Evolutionary conservation across 148 eudicot genomes (phyloP).

Genomic region (Salicornia ramosissima): DNA sequence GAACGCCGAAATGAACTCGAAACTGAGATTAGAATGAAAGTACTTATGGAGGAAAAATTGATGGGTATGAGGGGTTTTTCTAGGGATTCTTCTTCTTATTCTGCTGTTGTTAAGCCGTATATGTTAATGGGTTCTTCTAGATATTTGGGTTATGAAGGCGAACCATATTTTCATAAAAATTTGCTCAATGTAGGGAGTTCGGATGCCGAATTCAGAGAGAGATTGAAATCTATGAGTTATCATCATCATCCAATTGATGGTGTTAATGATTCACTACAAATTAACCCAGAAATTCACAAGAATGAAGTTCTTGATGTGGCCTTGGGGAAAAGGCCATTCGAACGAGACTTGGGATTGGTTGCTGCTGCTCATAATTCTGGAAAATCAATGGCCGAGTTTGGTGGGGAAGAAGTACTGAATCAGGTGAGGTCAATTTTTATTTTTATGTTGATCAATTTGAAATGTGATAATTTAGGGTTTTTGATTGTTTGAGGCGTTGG

Average conservation of each 20-base stretch:
- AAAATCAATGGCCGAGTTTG: slow-evolving; percentile 9
- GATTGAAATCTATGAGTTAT: slow-evolving; percentile 5
- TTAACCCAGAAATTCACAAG: slow-evolving; percentile 3
- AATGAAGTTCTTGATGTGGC: slow-evolving; percentile 14
- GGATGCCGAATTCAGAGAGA: slow-evolving; percentile 6
- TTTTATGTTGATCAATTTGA: not conserved
- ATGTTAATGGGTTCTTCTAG: not conserved
- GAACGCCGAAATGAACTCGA: slow-evolving; percentile 10
- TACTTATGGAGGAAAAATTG: slow-evolving; percentile 13
- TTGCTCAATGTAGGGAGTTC: slow-evolving; percentile 22
- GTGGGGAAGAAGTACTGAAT: slow-evolving; percentile 6
- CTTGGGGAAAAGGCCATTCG: slow-evolving; percentile 16
- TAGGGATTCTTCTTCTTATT: slow-evolving; percentile 3
- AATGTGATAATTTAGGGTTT: not conserved
- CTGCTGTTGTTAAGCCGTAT: slow-evolving; percentile 10
- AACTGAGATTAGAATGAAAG: slow-evolving; percentile 20
- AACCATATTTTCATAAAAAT: slow-evolving; percentile 11
- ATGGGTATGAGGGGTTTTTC: slow-evolving; percentile 21
- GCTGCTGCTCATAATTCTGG: slow-evolving; percentile 12
- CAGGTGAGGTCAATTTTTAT: slow-evolving; percentile 17
- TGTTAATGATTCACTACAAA: slow-evolving; percentile 6
- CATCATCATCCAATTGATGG: not conserved
- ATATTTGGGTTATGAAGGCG: slow-evolving; percentile 12
- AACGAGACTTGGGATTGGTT: slow-evolving; percentile 7
- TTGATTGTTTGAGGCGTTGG: slow-evolving; percentile 6